Evolutionary conservation across 768 basidiomycete genomes (phyloP).

Genomic region (Tephrocybe sp.): DNA sequence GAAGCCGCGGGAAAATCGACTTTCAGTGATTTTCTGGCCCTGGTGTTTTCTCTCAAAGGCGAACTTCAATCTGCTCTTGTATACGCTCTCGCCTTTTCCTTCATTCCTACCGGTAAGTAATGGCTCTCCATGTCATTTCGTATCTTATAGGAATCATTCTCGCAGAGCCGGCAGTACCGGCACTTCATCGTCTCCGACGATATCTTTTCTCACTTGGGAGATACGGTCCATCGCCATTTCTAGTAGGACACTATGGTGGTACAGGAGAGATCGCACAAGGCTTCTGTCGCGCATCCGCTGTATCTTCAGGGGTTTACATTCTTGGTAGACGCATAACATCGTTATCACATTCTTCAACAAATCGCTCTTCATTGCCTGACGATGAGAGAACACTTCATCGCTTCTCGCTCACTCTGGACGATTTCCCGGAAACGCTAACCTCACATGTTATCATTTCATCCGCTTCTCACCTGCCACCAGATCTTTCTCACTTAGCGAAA

Average conservation of each 20-base stretch:
- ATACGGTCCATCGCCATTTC: constrained; percentile 80
- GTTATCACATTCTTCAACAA: constrained; percentile 16
- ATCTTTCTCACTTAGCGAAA: constrained; percentile 21
- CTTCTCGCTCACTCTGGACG: constrained; percentile 52
- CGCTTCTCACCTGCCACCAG: constrained; percentile 27
- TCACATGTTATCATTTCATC: constrained; percentile 58
- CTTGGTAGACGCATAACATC: constrained; percentile 49
- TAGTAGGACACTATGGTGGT: constrained; percentile 95
- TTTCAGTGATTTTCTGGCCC: constrained; percentile 63
- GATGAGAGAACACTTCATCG: constrained; percentile 11
- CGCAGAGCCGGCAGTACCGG: constrained; percentile 63
- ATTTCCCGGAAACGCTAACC: constrained; percentile 56
- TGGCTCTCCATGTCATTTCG: background rate
- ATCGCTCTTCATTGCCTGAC: background rate
- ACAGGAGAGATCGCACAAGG: constrained; percentile 92
- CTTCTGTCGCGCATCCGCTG: constrained; percentile 84
- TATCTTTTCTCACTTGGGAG: constrained; percentile 80
- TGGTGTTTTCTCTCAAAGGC: constrained; percentile 59
- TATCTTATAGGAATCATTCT: constrained; percentile 8
- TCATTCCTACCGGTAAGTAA: constrained; percentile 51
- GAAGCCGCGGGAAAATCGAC: constrained; percentile 50
- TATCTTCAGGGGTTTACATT: constrained; percentile 72
- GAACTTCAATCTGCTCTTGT: constrained; percentile 59
- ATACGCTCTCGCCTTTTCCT: constrained; percentile 77
- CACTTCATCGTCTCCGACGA: constrained; percentile 65